Evolutionary conservation across 1,284 basidiomycete genomes (phyloP), one percentile per base, ranked within the genome.

Genomic region (Lentinula novae-zelandiae): DNA sequence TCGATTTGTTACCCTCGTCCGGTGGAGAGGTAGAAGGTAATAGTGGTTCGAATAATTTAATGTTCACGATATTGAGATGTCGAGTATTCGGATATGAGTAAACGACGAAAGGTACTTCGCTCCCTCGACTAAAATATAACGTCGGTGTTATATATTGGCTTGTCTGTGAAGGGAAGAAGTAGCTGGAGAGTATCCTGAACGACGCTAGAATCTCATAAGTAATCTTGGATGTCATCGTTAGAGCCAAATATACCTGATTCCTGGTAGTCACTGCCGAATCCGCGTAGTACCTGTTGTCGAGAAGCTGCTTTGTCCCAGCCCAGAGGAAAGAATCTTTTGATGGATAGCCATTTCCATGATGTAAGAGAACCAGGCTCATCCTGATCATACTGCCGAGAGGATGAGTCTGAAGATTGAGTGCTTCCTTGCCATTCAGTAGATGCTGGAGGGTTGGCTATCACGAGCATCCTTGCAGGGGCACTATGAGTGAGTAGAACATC

Each of bases 251-350:
- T 68, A 89, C 88, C 78, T 68, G 88, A 90, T 67, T 88, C 83
- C 67, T 84, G 83, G 69, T 84, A 90, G 69, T 90, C 88, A 88
- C 90, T 38, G 55, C 81, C 79, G 65, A 82, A 84, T 34, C 86
- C 85, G 62, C 84, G 74, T 66, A 84, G 75, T 20, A 80, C 68
- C 50, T 72, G 75, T 60, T 76, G 78, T 49, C 68, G 65, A 4
- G 67, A 64, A 13, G 69, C 69, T 9, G 70, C 68, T 57, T 75
- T 70, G 38, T 72, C 70, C 1, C 58, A 61, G 3, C 51, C 51
- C 12, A 79, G 74, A 1, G 86, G 86, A 66, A 90, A 89, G 69
- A 86, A 91, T 7, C 88, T 79, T 60, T 83, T 72, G 34, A 86
- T 72, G 3, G 82, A 80, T 17, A 90, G 73, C 89, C 89, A 91